phyloP scores from a whole-genome alignment of 495 filamentous ascomycete species.

The Tirmania nivea region DNA sequence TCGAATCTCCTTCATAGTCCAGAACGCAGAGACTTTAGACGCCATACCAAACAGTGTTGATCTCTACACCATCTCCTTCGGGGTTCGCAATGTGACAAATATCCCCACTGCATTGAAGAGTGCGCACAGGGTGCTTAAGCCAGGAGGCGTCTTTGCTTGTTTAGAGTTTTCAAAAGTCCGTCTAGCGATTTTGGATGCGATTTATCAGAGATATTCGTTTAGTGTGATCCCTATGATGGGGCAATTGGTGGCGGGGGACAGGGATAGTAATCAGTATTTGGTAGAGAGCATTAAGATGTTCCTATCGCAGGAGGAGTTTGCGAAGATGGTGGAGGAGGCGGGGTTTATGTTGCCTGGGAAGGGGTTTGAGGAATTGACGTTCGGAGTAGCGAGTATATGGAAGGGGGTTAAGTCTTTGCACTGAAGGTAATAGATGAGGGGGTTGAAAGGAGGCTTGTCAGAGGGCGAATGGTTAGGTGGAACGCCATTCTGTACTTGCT shows the following conservation, averaged over 20 bases:
- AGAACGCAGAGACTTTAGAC: conserved; percentile 66
- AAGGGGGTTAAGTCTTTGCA: conserved; percentile 56
- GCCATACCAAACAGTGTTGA: conserved; percentile 50
- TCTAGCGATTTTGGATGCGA: conserved; percentile 41
- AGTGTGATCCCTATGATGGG: conserved; percentile 83
- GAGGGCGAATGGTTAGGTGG: too few species aligned
- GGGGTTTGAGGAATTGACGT: conserved; percentile 72
- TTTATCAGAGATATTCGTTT: conserved; percentile 95
- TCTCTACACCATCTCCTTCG: conserved; percentile 93
- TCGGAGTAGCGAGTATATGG: conserved; percentile 85
- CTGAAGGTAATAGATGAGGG: neutral
- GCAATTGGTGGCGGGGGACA: conserved; percentile 80
- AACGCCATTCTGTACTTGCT: too few species aligned
- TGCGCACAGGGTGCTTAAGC: conserved; percentile 72
- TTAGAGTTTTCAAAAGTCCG: conserved; percentile 81
- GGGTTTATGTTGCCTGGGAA: conserved; percentile 67
- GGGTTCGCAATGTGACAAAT: conserved; percentile 88
- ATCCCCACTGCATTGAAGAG: conserved; percentile 59
- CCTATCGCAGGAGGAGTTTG: conserved; percentile 62
- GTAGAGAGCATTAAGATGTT: conserved; percentile 96
- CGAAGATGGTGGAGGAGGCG: conserved; percentile 67
- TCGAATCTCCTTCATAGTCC: conserved; percentile 59
- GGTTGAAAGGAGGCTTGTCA: too few species aligned
- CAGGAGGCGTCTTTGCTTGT: conserved; percentile 89
- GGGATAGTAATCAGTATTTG: conserved; percentile 93